Evolutionary conservation across 1,284 basidiomycete genomes (phyloP).

Genomic region (Fomitopsis pinicola): DNA sequence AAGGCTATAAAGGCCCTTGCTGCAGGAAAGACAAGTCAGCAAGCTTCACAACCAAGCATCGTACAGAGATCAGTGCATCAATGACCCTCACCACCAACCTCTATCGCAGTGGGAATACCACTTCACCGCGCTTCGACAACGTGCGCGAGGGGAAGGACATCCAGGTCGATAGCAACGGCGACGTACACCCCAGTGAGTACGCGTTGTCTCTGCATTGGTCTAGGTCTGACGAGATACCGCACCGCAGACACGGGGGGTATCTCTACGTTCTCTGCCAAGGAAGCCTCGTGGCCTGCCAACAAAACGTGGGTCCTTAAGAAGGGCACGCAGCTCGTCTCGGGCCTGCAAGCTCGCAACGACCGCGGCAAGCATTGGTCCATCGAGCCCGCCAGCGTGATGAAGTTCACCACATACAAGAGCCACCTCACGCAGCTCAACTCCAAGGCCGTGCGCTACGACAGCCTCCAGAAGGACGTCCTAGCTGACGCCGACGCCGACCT

Average conservation of each 20-base stretch:
- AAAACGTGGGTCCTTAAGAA: not conserved
- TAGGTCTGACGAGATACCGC: no score
- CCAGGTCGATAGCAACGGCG: not conserved
- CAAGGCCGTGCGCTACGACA: not conserved
- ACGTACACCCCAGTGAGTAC: not conserved
- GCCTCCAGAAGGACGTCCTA: not conserved
- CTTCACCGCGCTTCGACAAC: not conserved
- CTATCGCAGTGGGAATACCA: not conserved
- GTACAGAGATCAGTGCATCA: no score
- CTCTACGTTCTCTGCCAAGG: not conserved
- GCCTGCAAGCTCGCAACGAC: not conserved
- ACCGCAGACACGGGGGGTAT: not conserved
- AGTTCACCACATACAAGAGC: not conserved
- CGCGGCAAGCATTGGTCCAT: not conserved
- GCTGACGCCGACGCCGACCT: not conserved
- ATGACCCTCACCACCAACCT: not conserved
- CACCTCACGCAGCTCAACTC: not conserved
- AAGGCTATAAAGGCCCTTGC: no score
- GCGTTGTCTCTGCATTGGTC: no score
- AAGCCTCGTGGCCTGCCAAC: not conserved
- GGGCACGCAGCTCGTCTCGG: not conserved
- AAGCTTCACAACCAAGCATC: no score
- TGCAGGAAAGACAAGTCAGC: no score
- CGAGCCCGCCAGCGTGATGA: not conserved
- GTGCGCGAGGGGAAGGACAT: not conserved